phyloP scores from a whole-genome alignment of 768 basidiomycete species.

The Pulveroboletus ravenelii region DNA sequence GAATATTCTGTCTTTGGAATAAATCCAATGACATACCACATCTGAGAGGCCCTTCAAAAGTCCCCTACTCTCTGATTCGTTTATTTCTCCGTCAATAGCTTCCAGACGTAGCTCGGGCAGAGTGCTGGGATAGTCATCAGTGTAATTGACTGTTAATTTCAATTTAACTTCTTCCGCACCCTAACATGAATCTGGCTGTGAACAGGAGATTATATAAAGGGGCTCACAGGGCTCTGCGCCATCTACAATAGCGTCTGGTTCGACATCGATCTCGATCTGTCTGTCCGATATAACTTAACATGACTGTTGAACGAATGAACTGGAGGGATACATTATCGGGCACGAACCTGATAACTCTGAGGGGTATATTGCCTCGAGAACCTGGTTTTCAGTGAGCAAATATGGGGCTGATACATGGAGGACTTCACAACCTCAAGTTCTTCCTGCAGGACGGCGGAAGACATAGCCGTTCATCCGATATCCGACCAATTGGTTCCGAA shows the following conservation, averaged over 20 bases:
- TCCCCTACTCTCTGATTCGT: constrained; percentile 49
- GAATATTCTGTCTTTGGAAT: background rate
- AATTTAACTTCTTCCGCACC: constrained; percentile 59
- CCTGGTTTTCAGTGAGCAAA: constrained; percentile 41
- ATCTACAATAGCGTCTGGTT: constrained; percentile 75
- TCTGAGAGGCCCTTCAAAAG: constrained; percentile 55
- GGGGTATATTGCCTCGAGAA: constrained; percentile 94
- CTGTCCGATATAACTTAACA: constrained; percentile 78
- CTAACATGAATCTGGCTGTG: constrained; percentile 9
- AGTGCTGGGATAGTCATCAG: constrained; percentile 77
- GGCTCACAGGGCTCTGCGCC: constrained; percentile 53
- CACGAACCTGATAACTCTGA: constrained; percentile 87
- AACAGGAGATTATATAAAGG: background rate
- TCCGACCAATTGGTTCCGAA: constrained; percentile 23
- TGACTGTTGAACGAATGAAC: constrained; percentile 43
- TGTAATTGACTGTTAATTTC: constrained; percentile 69
- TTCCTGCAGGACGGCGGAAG: constrained; percentile 60
- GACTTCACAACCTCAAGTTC: constrained; percentile 74
- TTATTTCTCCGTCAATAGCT: constrained; percentile 57
- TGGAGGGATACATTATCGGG: constrained; percentile 29
- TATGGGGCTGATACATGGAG: constrained; percentile 3
- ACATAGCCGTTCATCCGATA: constrained; percentile 42
- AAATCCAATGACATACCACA: constrained; percentile 41
- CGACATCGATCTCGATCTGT: constrained; percentile 77
- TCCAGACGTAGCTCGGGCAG: constrained; percentile 71